Percentiles rank a stretch among this genome's conserved stretches.
These are phyloP conservation scores for Globisporangium recalcitrans DNA, from an alignment of 352 stramenopile genomes.

Conservation along the genomic window DNA sequence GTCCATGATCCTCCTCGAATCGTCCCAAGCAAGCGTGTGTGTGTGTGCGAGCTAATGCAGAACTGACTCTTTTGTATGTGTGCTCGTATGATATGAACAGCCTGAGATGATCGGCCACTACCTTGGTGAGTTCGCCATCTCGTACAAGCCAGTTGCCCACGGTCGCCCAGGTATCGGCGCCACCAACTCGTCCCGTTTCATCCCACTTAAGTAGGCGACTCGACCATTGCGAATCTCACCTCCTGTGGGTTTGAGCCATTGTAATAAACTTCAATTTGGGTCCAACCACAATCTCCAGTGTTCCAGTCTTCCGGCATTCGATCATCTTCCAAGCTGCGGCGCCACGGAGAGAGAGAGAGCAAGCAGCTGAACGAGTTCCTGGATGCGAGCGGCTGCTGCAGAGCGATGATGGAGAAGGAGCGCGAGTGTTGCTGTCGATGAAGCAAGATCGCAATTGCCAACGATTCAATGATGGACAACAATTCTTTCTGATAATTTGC, in stretches of 20 bases:
- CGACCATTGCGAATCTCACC: constrained; percentile 27
- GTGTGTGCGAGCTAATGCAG: constrained; percentile 6
- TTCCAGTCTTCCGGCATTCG: background rate
- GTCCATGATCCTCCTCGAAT: constrained; percentile 7
- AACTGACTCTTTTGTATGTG: constrained; percentile 20
- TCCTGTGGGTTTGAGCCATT: constrained; percentile 62
- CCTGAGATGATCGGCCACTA: constrained; percentile 99
- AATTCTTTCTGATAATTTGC: constrained; percentile 72
- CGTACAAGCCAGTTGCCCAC: constrained; percentile 97
- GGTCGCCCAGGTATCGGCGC: constrained; percentile 98
- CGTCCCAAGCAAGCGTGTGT: background rate
- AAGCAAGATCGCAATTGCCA: constrained; percentile 50
- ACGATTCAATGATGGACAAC: constrained; percentile 58
- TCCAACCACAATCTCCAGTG: constrained; percentile 2
- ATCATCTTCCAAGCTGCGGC: background rate
- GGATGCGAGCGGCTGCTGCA: background rate
- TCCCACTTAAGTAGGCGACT: constrained; percentile 95
- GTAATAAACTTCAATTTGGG: constrained; percentile 67
- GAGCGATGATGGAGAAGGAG: background rate
- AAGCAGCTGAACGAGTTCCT: background rate
- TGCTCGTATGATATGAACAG: constrained; percentile 25
- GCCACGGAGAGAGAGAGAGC: background rate
- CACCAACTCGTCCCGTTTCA: constrained; percentile 97
- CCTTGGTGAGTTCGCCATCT: constrained; percentile 99
- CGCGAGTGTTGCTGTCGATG: constrained; percentile 29